Evolutionary conservation across 352 stramenopile species (phyloP), one percentile per base, ranked within the genome.

Genomic region (Phytophthora europaea): DNA sequence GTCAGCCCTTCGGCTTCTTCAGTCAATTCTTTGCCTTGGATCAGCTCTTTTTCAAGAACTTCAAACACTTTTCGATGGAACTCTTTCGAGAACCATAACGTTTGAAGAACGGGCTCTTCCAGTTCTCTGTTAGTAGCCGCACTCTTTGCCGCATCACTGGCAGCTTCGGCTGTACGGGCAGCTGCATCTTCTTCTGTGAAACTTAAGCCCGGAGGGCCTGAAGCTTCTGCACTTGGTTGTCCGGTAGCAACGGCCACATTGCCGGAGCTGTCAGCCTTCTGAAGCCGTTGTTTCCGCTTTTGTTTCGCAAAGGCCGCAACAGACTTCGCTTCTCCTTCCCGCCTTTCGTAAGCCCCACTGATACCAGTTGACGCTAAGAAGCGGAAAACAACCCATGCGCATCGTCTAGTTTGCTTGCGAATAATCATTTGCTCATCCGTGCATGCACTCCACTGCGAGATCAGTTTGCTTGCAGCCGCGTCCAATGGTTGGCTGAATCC

Each of bases 11-110:
- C 90, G 2, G 89, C 77, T 51, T 90, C 82, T 69, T 94, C 82
- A 15, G 88, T 88, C 22, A 95, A 72, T 18, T 84, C 78, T 36
- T 90, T 92, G 12, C 83, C 88, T 65, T 85, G 83, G 22, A 87
- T 73, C 3, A 97, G 69, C 50, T 97, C 90, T 51, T 88, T 91
- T 47, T 97, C 90, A 47, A 97, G 85, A 22, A 92, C 75, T 64
- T 96, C 90, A 65, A 96, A 95, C 10, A 95, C 84, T 66, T 97
- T 97, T 48, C 90, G 80, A 43, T 97, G 85, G 13, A 97, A 85
- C 61, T 97, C 90, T 69, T 87, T 92, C 8, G 89, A 94, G 43
- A 97, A 97, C 90, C 90, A 97, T 22, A 97, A 81, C 16, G 79
- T 94, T 61, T 96, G 89, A 3, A 94, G 76, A 34, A 86, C 82